Evolutionary conservation across 345 rosid genomes (phyloP), one percentile per base, ranked within the genome.

Genomic region (Cardamine chenopodiifolia): DNA sequence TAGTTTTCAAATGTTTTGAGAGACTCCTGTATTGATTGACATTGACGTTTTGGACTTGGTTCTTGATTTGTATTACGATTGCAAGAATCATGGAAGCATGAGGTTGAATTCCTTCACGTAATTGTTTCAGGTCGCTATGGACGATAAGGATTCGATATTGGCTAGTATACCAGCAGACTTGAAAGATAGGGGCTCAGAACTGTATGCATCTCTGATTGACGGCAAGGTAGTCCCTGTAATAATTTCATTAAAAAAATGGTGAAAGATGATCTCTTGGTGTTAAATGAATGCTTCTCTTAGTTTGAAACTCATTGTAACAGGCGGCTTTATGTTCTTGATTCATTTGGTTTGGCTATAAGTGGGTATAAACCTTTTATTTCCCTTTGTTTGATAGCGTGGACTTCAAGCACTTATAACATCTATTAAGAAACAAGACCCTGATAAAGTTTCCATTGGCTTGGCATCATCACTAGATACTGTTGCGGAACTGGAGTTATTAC

Each of bases 401-500:
- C 73, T 94, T 78, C 83, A 94, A 80, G 85, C 81, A 12, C 97
- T 94, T 68, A 74, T 90, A 70, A 83, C 82, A 70, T 73, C 60
- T 59, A 88, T 94, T 42, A 88, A 90, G 86, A 90, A 90, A 42
- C 89, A 94, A 84, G 93, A 91, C 79, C 92, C 97, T 26, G 98
- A 94, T 83, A 88, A 80, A 84, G 92, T 91, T 54, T 94, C 98
- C 44, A 78, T 90, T 54, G 89, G 90, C 76, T 87, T 94, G 68
- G 93, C 97, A 64, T 82, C 97, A 44, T 83, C 96, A 29, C 78
- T 90, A 62, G 95, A 91, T 72, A 85, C 89, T 26, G 85, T 94
- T 84, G 97, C 97, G 4, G 89, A 94, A 61, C 59, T 94, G 45
- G 97, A 91, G 84, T 81, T 91, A 82, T 84, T 94, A 82, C 98